Evolutionary conservation across 31 red algal genomes (phyloP).

Genomic region (Porphyra umbilicalis): DNA sequence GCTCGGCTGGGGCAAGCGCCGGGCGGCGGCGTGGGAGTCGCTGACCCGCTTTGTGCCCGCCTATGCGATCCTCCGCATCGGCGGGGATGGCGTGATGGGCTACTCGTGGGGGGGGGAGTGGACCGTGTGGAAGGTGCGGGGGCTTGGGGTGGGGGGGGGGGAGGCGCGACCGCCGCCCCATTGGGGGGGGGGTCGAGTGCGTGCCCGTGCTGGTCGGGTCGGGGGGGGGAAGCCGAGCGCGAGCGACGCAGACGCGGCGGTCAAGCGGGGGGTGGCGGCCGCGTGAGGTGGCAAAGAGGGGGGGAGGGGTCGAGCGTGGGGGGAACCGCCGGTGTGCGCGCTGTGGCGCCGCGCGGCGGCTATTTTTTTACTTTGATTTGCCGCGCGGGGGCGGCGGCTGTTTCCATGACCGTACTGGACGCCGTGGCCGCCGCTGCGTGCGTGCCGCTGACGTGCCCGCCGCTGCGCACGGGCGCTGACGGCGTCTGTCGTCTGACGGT

Average conservation of each 20-base stretch:
- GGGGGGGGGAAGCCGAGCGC: neutral
- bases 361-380: no score
- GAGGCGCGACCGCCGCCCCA: no score
- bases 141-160: no score
- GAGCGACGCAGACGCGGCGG: neutral
- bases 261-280: neutral
- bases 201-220: neutral
- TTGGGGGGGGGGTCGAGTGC: neutral
- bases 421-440: no score
- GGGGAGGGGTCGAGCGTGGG: neutral
- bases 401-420: no score
- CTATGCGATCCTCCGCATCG: neutral
- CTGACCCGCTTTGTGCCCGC: neutral
- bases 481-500: no score
- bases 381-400: no score
- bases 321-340: neutral
- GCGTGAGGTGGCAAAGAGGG: neutral
- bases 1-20: conserved; percentile 23
- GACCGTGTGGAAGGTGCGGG: neutral
- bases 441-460: no score
- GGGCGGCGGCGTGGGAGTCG: neutral
- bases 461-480: no score
- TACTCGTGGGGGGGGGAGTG: neutral
- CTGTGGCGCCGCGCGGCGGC: no score
- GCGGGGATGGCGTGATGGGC: neutral